phyloP scores from a whole-genome alignment of 176 grass and related monocot species.

The Rhynchospora pubera region DNA sequence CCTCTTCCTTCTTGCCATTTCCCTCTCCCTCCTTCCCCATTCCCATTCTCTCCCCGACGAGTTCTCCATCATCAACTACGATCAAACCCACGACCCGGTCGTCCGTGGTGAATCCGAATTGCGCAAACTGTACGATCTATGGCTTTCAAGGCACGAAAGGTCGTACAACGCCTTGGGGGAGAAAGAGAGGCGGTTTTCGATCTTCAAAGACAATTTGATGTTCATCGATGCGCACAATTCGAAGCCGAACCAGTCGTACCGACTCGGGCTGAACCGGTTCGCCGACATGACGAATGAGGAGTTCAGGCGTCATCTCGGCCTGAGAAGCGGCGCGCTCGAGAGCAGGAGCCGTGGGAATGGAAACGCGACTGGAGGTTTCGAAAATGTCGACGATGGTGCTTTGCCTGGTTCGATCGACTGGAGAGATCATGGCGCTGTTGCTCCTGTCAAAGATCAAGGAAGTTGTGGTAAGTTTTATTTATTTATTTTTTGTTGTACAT shows the following conservation, averaged over 20 bases:
- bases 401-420: slow-evolving; percentile 60
- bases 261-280: slow-evolving; percentile 66
- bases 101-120: slow-evolving; percentile 53
- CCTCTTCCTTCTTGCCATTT: neutral
- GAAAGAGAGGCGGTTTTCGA: slow-evolving; percentile 42
- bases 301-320: slow-evolving; percentile 29
- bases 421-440: slow-evolving; percentile 63
- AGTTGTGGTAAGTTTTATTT: slow-evolving; percentile 50
- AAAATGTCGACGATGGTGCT: neutral
- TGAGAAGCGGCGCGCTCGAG: neutral
- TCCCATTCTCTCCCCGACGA: slow-evolving; percentile 12
- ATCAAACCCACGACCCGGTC: slow-evolving; percentile 38
- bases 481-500: neutral
- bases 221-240: slow-evolving; percentile 87
- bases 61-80: slow-evolving; percentile 73
- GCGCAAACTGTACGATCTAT: slow-evolving; percentile 45
- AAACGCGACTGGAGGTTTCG: slow-evolving; percentile 5
- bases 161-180: slow-evolving; percentile 51
- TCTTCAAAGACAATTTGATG: slow-evolving; percentile 73
- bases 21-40: neutral
- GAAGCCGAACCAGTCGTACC: slow-evolving; percentile 22
- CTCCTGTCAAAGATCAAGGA: slow-evolving; percentile 68
- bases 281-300: slow-evolving; percentile 74
- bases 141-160: slow-evolving; percentile 41
- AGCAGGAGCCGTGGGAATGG: slow-evolving; percentile 21